Conservation (phyloP, 805 yeast species). For the Yamadazyma phyllophila region DNA sequence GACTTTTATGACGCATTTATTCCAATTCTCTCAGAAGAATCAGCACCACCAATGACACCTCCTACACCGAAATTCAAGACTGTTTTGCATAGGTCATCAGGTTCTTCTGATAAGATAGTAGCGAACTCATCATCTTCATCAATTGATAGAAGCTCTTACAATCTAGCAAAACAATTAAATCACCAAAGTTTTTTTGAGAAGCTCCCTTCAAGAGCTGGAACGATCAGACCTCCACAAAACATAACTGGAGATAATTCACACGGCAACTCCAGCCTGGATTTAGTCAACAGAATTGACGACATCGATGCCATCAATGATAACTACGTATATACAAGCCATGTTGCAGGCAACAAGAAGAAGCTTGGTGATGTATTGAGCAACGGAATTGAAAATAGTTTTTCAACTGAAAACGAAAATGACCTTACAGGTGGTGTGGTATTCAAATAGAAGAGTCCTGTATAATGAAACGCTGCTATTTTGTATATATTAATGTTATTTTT, state of each 20-base stretch:
- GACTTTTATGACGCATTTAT: conserved; percentile 44
- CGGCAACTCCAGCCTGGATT: conserved; percentile 26
- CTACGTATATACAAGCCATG: conserved; percentile 17
- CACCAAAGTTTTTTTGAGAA: conserved; percentile 36
- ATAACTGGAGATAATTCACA: conserved; percentile 2
- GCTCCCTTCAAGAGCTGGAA: conserved; percentile 33
- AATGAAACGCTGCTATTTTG: background rate
- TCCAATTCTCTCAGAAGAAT: conserved; percentile 30
- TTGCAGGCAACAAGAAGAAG: conserved; percentile 9
- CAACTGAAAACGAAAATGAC: conserved; percentile 11
- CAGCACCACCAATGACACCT: conserved; percentile 4
- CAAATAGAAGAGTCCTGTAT: conserved; percentile 6
- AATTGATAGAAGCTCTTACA: conserved; percentile 4
- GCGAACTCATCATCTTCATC: background rate
- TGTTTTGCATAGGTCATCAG: conserved; percentile 6
- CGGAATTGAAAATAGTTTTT: conserved; percentile 21
- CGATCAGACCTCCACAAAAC: conserved; percentile 14
- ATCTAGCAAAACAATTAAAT: conserved; percentile 39
- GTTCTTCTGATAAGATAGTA: conserved; percentile 5
- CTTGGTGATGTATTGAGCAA: conserved; percentile 15
- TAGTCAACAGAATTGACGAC: conserved; percentile 16
- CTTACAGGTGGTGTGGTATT: conserved; percentile 13
- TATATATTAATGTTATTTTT: too few relatives aligned
- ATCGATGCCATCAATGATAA: conserved; percentile 31
- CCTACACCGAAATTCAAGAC: conserved; percentile 9